Evolutionary conservation across 2,329 filamentous ascomycete species (phyloP).

Genomic region (Aurifilum marmelostoma): DNA sequence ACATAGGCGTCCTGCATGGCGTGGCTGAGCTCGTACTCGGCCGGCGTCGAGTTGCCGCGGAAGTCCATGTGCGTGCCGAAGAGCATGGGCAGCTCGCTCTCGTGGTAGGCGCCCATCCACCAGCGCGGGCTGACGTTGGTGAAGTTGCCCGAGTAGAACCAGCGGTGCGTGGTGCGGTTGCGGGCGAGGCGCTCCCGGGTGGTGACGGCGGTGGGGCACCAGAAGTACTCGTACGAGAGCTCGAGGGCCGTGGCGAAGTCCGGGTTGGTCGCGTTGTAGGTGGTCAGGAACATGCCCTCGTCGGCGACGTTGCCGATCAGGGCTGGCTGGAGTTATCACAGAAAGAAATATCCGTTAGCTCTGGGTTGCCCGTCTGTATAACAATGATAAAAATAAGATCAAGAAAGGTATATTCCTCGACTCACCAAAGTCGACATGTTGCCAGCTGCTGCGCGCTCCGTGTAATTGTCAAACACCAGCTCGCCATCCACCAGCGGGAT

Average conservation of each 20-base stretch:
- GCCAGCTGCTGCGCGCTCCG: slow-evolving; percentile 33
- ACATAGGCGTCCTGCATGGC: slow-evolving; percentile 33
- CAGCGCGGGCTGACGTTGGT: slow-evolving; percentile 34
- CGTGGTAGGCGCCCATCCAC: slow-evolving; percentile 38
- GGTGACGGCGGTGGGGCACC: slow-evolving; percentile 32
- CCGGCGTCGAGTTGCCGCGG: slow-evolving; percentile 29
- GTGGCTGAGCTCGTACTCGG: slow-evolving; percentile 29
- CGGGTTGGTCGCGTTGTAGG: slow-evolving; percentile 26
- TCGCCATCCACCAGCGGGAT: slow-evolving; percentile 38
- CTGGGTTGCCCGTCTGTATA: no score
- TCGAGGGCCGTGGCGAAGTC: slow-evolving; percentile 28
- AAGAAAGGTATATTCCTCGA: no score
- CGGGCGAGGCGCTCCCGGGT: slow-evolving; percentile 19
- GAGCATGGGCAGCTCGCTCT: slow-evolving; percentile 39
- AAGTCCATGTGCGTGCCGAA: slow-evolving; percentile 38
- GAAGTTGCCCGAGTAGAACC: slow-evolving; percentile 38
- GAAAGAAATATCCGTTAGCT: slow-evolving; percentile 3
- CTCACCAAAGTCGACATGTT: slow-evolving; percentile 36
- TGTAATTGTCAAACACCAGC: slow-evolving; percentile 41
- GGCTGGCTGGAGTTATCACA: slow-evolving; percentile 27
- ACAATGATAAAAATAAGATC: no score
- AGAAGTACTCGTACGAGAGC: slow-evolving; percentile 31
- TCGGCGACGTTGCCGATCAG: slow-evolving; percentile 34
- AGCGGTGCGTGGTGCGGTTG: slow-evolving; percentile 34
- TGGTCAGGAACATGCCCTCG: slow-evolving; percentile 33